Base-by-base conservation (phyloP, 2,329 filamentous ascomycete genomes). In the Coniochaeta sp. region DNA sequence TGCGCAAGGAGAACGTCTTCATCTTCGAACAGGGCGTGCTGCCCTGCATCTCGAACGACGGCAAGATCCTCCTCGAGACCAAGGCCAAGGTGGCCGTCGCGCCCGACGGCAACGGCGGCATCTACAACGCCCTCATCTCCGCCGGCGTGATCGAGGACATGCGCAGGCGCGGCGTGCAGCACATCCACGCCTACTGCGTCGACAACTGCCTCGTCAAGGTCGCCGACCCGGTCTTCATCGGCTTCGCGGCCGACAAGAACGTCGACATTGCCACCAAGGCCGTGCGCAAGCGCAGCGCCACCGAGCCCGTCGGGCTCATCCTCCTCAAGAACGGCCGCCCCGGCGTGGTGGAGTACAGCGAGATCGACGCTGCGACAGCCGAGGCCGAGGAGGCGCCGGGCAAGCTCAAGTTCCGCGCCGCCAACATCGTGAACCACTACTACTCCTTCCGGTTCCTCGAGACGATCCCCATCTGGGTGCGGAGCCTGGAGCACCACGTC, bases 371-470 rank as follows among this genome's bases (percentile, higher is more conserved):
- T 58, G 86, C 83, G 56, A 94, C 89, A n/a, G 88, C 92, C 53
- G 89, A 95, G 71, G 92, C 91, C 58, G 82, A 86, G 66, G 94
- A 99, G 66, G 72, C 86, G 51, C 88, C 88, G 70, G 85, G 82
- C 53, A 77, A 96, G 51, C 85, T 99, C 66, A 95, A 92, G 72
- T 97, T 96, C 84, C 87, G 94, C 56, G 92, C 94, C 53, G 94
- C 92, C 65, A 99, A 99, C 77, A 99, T 99, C 62, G 94, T 99
- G 74, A 99, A 99, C 79, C 94, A 99, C 79, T 99, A 97, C 82
- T 99, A 99, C 77, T 95, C 90, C 46, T 92, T 91, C 77, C 75
- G 81, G 60, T 97, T 96, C 80, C 81, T 99, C 48, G 87, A 96
- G 69, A 86, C 83, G 57, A 96, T 96, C 61, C 91, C 94, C 53